Base-by-base conservation (phyloP, 1,284 basidiomycete species). In the Mycosarcoma mackinlayi region DNA sequence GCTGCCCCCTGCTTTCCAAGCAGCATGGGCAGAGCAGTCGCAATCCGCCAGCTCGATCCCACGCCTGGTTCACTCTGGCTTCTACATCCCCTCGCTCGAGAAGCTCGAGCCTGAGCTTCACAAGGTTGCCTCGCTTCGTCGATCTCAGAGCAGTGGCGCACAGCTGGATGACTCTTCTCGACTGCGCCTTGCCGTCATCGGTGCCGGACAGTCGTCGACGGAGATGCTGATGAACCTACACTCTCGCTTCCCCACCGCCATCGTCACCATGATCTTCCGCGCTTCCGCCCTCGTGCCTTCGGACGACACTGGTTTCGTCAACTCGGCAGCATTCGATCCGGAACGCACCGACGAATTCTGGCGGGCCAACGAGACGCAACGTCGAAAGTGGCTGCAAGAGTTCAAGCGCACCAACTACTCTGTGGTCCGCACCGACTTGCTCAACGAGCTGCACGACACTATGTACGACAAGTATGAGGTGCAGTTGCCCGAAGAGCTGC, bases 351-450 rank as follows among this genome's bases (percentile, higher is more conserved):
- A 78, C 48, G 68, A 72, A 44, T 82, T 81, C 65, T 82, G 79
- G 79, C 47, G 63, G 37, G 71, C 73, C 9, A 56, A 42, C 31
- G 68, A 67, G 38, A 47, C 51, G 31, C 64, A 77, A 31, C 76
- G 80, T 25, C 55, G 58, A 21, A 65, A 59, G 25, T 79, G 78
- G 78, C 55, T 73, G 6, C 55, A 52, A 25, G 80, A 82, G 56
- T 82, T 79, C 57, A 76, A 75, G 57, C 75, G 79, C 11, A 82
- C 80, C 37, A 82, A 82, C 59, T 82, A 82, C 64, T 77, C 75
- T 28, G 80, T 82, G 11, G 78, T 82, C 4, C 67, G 77, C 11
- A 67, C 51, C 14, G 74, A 81, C 44, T 49, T 81, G 35, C 58
- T 82, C 44, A 74, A 77, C 51, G 63, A 74, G 51, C 48, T 82